Base-by-base conservation (phyloP, 1,284 basidiomycete species). In the Ustilago hordei region DNA sequence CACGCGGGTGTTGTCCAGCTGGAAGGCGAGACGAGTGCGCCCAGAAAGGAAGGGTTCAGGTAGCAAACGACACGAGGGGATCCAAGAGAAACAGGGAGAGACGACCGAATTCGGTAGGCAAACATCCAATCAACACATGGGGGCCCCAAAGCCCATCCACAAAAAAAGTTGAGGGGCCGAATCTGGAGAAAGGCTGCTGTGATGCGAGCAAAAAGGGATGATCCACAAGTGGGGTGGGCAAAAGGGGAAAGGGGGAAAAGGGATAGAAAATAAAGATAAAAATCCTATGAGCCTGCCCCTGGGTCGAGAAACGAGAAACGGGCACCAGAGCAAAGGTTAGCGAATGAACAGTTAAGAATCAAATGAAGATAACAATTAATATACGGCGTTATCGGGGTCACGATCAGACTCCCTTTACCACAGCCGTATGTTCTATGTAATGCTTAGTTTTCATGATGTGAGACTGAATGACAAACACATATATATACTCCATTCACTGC, bases 61-160 rank as follows among this genome's bases (percentile, higher is more conserved):
- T 41, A 62, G 32, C 11, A 36, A 43, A 17, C 17, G 52, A 15
- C 15, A 55, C 28, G 23, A 28, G 32, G 34, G 43, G 17, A 41
- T 41, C 39, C 39, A 41, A 17, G 55, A 53, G 31, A 54, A 35
- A 54, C 32, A 28, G 23, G 3, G 23, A 28, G 23, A 28, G 23
- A 28, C 23, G 23, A 28, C 23, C 23, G 53, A 36, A 36, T 35
- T 54, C 53, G 53, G 53, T 41, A 39, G 55, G 32, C 56, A 69
- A 70, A 70, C 63, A 70, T 70, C 62, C 68, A 61, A 65, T 58
- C 59, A 56, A 64, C 62, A 60, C 55, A 54, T 64, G 68, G 68
- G 63, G 68, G 55, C 68, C 68, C 68, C 68, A 54, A 64, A 58
- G 34, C 45, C 31, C 7, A 34, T 28, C 23, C 32, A 52, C 34